These are phyloP conservation scores for Saccharomycopsis amapae DNA, from an alignment of 805 yeast species.

Conservation along the genomic window DNA sequence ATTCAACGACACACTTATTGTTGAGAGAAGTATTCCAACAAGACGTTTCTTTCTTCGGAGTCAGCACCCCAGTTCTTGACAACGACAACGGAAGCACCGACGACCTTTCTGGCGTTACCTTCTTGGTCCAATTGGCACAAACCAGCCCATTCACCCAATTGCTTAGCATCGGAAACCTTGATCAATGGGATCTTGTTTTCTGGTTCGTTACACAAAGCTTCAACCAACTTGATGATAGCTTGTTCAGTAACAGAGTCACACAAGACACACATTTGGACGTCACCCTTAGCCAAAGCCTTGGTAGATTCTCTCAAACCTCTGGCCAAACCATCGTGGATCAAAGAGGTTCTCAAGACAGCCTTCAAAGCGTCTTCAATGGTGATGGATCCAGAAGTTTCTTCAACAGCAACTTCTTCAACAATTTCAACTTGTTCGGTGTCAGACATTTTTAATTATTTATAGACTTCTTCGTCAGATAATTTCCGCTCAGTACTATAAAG, in stretches of 20 bases:
- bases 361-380: slow-evolving; percentile 97
- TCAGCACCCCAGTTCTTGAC: slow-evolving; percentile 99
- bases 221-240: slow-evolving; percentile 92
- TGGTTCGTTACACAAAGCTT: slow-evolving; percentile 98
- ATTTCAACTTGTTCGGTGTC: slow-evolving; percentile 90
- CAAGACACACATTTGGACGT: slow-evolving; percentile 95
- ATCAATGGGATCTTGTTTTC: slow-evolving; percentile 94
- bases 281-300: slow-evolving; percentile 95
- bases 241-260: slow-evolving; percentile 98
- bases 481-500: slow-evolving; percentile 46
- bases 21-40: slow-evolving; percentile 92
- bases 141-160: slow-evolving; percentile 99
- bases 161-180: slow-evolving; percentile 99
- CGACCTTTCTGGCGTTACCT: slow-evolving; percentile 99
- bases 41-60: slow-evolving; percentile 93
- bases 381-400: slow-evolving; percentile 80
- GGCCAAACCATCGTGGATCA: slow-evolving; percentile 99
- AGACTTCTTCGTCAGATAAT: slow-evolving; percentile 69
- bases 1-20: slow-evolving; percentile 44
- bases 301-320: slow-evolving; percentile 99
- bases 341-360: slow-evolving; percentile 95
- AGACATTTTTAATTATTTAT: slow-evolving; percentile 52
- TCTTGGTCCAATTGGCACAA: slow-evolving; percentile 99
- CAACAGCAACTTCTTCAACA: slow-evolving; percentile 75
- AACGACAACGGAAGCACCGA: slow-evolving; percentile 99